Evolutionary conservation across 2,329 filamentous ascomycete genomes (phyloP).

Genomic region (Diplodia mutila): DNA sequence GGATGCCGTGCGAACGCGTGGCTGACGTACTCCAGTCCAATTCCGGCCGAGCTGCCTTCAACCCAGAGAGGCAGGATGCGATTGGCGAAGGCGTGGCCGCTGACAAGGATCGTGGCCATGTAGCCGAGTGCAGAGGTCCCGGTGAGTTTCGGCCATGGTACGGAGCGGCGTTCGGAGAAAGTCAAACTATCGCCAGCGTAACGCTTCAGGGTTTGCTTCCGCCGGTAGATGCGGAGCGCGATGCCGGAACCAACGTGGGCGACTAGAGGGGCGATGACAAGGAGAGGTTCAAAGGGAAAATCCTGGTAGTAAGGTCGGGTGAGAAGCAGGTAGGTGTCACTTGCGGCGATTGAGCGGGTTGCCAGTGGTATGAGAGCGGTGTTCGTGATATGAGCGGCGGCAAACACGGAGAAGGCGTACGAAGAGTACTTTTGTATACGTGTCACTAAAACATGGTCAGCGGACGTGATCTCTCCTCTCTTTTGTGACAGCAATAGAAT

Average conservation of each 20-base stretch:
- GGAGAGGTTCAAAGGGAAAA: constrained; percentile 70
- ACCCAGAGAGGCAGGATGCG: constrained; percentile 73
- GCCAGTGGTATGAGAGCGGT: constrained; percentile 47
- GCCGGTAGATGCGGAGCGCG: constrained; percentile 73
- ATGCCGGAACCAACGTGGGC: constrained; percentile 79
- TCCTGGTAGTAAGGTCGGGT: constrained; percentile 93
- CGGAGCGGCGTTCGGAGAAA: constrained; percentile 51
- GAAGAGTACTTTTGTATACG: constrained; percentile 87
- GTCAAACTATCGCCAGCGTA: constrained; percentile 69
- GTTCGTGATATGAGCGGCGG: constrained; percentile 50
- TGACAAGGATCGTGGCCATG: constrained; percentile 65
- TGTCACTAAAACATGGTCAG: constrained; percentile 56
- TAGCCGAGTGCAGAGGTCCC: constrained; percentile 76
- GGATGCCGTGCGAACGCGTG: constrained; percentile 81
- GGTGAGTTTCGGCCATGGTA: constrained; percentile 72
- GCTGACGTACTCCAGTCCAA: constrained; percentile 79
- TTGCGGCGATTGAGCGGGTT: constrained; percentile 60
- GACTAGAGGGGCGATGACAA: constrained; percentile 74
- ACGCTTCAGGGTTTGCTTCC: constrained; percentile 69
- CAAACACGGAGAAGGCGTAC: constrained; percentile 57
- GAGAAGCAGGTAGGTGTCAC: constrained; percentile 86
- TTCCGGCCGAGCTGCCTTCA: constrained; percentile 83
- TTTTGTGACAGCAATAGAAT: neutral
- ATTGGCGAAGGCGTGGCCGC: constrained; percentile 75
- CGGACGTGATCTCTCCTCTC: neutral